Conservation (phyloP, 129 eudicot genomes). For the Dittrichia graveolens region DNA sequence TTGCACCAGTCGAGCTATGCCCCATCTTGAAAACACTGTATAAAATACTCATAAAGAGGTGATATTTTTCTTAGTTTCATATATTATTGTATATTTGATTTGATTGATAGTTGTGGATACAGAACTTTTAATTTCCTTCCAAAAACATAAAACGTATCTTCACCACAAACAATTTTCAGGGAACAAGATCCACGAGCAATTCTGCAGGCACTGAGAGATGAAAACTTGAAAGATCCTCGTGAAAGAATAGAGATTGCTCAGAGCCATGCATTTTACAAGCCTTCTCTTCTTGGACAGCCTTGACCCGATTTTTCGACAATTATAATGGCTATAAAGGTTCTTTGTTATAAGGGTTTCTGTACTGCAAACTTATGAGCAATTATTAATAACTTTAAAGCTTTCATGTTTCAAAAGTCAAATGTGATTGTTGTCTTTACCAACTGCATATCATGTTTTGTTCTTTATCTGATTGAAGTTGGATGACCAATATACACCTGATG, state of each 20-base stretch:
- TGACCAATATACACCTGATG: no score
- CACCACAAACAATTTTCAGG: constrained; percentile 25
- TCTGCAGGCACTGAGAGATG: constrained; percentile 79
- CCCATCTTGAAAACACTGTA: constrained; percentile 83
- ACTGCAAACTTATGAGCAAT: no score
- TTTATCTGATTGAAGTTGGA: no score
- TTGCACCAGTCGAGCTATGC: constrained; percentile 89
- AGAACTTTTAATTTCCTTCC: no score
- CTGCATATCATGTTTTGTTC: no score
- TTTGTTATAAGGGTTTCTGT: no score
- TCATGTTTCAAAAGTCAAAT: no score
- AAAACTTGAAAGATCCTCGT: constrained; percentile 73
- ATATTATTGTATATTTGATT: not conserved
- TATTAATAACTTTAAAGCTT: no score
- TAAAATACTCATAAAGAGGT: constrained; percentile 83
- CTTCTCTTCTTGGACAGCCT: constrained; percentile 77
- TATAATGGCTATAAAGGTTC: no score
- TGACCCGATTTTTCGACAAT: not conserved
- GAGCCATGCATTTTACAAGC: constrained; percentile 72
- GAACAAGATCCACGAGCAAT: constrained; percentile 58
- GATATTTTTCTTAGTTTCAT: not conserved
- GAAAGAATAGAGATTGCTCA: constrained; percentile 87
- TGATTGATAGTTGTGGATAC: not conserved
- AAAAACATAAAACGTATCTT: not conserved
- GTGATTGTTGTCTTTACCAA: no score